Conservation (phyloP, 345 rosid genomes). For the Cardamine chenopodiifolia region DNA sequence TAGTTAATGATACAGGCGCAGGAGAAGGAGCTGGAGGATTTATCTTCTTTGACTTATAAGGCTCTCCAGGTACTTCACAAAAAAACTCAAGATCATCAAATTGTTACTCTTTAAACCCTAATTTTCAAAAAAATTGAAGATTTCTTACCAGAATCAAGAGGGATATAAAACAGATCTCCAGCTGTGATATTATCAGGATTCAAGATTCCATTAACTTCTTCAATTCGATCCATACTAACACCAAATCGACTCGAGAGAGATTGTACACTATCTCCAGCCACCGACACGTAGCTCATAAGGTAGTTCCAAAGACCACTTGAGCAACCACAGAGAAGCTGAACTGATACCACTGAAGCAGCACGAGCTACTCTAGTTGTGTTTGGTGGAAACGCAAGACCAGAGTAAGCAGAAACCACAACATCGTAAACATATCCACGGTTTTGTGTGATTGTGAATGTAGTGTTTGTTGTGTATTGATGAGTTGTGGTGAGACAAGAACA, state of each 20-base stretch:
- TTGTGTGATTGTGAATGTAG: conserved; percentile 77
- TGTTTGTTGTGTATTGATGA: conserved; percentile 68
- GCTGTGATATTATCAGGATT: conserved; percentile 79
- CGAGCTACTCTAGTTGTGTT: conserved; percentile 58
- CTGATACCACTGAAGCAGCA: conserved; percentile 66
- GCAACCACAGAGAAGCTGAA: conserved; percentile 90
- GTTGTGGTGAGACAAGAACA: conserved; percentile 74
- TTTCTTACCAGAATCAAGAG: conserved; percentile 76
- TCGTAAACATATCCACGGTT: conserved; percentile 61
- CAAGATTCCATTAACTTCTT: conserved; percentile 65
- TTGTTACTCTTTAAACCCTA: background rate
- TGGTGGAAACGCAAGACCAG: conserved; percentile 72
- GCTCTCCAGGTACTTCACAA: conserved; percentile 82
- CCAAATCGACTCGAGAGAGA: conserved; percentile 89
- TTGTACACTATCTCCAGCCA: conserved; percentile 76
- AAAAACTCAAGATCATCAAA: conserved; percentile 22
- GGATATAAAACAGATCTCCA: conserved; percentile 77
- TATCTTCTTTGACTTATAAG: conserved; percentile 55
- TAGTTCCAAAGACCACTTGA: conserved; percentile 96
- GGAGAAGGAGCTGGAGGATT: conserved; percentile 62
- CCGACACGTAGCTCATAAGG: conserved; percentile 84
- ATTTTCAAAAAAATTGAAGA: background rate
- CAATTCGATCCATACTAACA: conserved; percentile 89
- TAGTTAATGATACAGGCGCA: conserved; percentile 56
- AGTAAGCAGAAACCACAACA: conserved; percentile 62